Evolutionary conservation across 2,329 filamentous ascomycete genomes (phyloP), one percentile per base, ranked within the genome.

Genomic region (Elsinoe arachidis): DNA sequence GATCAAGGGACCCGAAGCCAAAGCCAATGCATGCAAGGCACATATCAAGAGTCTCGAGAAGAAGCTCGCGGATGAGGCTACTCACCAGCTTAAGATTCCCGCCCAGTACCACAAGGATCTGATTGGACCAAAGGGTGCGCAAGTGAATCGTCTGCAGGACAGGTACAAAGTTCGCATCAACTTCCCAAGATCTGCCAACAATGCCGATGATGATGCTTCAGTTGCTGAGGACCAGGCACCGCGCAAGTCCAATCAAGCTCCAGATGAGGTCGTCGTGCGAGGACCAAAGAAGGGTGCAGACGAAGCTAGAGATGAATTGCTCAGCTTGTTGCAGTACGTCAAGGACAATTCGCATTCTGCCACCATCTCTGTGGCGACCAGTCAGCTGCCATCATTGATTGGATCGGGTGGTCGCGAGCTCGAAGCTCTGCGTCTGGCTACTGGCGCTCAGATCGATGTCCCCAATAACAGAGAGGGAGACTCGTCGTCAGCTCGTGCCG

Each of bases 111-210:
- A 99, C 74, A 83, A 90, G 60, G 91, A 96, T 70, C 79, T 99
- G 57, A 99, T 99, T 65, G 93, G 93, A 51, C 82, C 88, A 17
- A 86, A 88, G 66, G 93, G 93, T 59, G 83, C 79, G 67, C 88
- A 95, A 69, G 92, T 99, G 68, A 93, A 93, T 74, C 86, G 88
- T 63, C 81, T 99, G 21, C 91, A 99, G 73, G 89, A 86, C 57
- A 87, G 91, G 47, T 96, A 99, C 78, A 86, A 87, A 68, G 93
- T 99, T 41, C 85, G 91, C 61, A 93, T 99, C 65, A 92, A 96
- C 75, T 99, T 99, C 78, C 93, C 93, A 39, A 88, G 90, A 69
- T 76, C 79, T 51, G 74, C 71, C 41, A 65, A 68, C 53, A 66
- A 66, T 55, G 70, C 69, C 52, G 71, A 81, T 59, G 88, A 93